Evolutionary conservation across 192 early-diverging fungal genomes (phyloP), one percentile per base, ranked within the genome.

Genomic region (Mortierella alpina): DNA sequence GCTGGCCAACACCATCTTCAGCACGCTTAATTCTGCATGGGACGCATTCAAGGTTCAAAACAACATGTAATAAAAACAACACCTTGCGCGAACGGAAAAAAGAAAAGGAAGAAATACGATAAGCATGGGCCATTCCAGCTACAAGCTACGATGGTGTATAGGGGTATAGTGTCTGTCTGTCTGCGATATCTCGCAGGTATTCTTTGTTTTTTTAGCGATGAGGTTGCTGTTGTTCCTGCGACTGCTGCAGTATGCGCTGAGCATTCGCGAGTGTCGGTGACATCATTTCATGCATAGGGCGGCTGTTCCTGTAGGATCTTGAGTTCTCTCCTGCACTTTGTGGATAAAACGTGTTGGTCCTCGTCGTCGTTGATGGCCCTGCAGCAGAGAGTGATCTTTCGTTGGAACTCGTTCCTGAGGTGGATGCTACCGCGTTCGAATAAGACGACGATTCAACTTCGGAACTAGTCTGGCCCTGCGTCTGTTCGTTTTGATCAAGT

Each of bases 21-120:
- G 89, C 65, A 84, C 88, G 4, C 84, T 99, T 49, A 99, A 99
- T 80, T 90, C 95, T 85, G 97, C 95, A 8, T 99, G 96, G 96
- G 96, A 98, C 71, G 76, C 85, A 7, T 99, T 98, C 83, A 98
- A 96, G 83, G 77, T 72, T 14, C 91, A 96, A 72, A 96, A 96
- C 63, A 87, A 87, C 53, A 66, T 93, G n/a, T 90, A 86, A 50
- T 44, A 13, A 57, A 14, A 54, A 1, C 22, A 0, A 15, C 22
- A 22, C 17, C 48, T 12, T 3, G 44, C 22, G 48, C 9, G 46
- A 52, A 49, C 61, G 51, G 23, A 6, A 31, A 58, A 45, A 31
- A 17, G 61, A 60, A 47, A 72, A 48, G 14, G 41, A 59, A 23
- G 44, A 66, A 66, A 41, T 14, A 50, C 22, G 6, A 39, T 11